Conservation (phyloP, 2,329 filamentous ascomycete genomes). For the Geosmithia morbida region DNA sequence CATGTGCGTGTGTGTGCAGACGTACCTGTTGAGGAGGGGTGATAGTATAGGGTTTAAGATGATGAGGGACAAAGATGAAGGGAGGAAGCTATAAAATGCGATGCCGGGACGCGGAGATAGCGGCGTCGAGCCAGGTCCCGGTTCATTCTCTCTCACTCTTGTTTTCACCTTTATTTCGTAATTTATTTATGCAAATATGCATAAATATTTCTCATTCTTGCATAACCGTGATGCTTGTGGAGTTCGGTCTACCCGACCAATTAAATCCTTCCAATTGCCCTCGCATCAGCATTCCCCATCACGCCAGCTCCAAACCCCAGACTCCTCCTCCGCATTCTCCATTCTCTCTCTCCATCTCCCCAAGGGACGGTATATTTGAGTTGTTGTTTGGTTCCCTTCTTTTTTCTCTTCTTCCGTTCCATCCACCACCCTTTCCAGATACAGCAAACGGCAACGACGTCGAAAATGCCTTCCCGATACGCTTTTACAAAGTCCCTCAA, state of each 20-base stretch:
- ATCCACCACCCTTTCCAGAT: too few species aligned
- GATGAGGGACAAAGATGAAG: neutral
- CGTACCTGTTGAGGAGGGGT: too few species aligned
- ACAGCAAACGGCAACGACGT: too few species aligned
- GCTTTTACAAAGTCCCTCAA: constrained; percentile 78
- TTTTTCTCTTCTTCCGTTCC: neutral
- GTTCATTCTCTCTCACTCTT: too few species aligned
- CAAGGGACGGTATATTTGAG: neutral
- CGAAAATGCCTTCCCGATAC: constrained; percentile 79
- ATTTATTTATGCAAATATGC: too few species aligned
- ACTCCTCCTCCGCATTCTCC: neutral
- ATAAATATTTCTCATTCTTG: neutral
- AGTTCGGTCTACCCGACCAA: neutral
- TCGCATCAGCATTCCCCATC: neutral
- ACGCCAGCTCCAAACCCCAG: neutral
- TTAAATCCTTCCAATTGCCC: neutral
- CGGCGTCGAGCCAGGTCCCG: too few species aligned
- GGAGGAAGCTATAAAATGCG: neutral
- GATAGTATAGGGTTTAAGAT: neutral
- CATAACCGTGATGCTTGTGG: neutral
- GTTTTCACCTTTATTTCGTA: too few species aligned
- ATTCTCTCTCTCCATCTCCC: neutral
- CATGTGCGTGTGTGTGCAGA: neutral
- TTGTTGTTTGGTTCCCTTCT: too few species aligned
- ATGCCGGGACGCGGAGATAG: too few species aligned